A percentile compares a stretch with the other conserved stretches of the same genome.
Conservation (phyloP, 2,329 filamentous ascomycete species). For the Fusarium mangiferae region DNA sequence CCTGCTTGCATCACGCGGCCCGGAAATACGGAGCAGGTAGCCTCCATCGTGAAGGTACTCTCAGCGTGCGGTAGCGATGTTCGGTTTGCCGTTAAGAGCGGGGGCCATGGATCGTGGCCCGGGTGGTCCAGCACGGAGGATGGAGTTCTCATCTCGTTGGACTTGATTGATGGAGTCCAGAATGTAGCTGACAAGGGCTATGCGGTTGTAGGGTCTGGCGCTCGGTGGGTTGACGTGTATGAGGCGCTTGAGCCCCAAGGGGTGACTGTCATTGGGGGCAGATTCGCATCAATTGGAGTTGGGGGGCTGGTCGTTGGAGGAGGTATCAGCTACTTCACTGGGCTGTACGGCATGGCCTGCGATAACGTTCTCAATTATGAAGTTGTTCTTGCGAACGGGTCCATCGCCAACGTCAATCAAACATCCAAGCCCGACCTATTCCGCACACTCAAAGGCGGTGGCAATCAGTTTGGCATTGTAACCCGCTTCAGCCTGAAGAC, state of each 20-base stretch:
- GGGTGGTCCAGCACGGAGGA: background rate
- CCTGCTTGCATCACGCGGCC: background rate
- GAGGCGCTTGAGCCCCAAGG: background rate
- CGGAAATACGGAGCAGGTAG: fast-evolving
- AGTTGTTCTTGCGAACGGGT: fast-evolving
- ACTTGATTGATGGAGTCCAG: background rate
- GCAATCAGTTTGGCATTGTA: background rate
- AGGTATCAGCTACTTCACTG: background rate
- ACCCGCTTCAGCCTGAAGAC: background rate
- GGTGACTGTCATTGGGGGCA: background rate
- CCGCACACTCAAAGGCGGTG: background rate
- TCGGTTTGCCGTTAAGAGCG: background rate
- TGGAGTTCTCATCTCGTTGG: background rate
- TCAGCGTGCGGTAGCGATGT: background rate
- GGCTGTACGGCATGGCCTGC: background rate
- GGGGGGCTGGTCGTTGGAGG: background rate
- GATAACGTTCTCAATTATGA: background rate
- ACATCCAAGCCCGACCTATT: background rate
- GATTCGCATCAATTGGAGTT: background rate
- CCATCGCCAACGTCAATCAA: background rate
- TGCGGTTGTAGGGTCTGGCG: background rate
- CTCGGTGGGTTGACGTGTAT: background rate
- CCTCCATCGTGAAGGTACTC: background rate
- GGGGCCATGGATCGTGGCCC: background rate
- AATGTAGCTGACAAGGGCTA: background rate